A percentile compares a stretch with the other conserved stretches of the same genome.
These are phyloP conservation scores for Camelina laxa DNA, from an alignment of 345 rosid species.

Conservation along the genomic window DNA sequence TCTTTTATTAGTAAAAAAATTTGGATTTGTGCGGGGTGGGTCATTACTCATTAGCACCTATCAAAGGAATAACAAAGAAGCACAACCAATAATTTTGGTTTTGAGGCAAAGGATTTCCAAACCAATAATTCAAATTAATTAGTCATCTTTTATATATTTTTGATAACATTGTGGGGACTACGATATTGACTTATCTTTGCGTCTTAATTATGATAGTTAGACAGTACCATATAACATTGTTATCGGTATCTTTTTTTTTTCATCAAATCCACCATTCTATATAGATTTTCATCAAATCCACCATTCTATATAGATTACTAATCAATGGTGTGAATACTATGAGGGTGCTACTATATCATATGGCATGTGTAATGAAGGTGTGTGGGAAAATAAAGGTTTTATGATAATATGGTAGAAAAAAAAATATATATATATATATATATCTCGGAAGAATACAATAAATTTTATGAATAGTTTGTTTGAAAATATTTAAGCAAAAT, in stretches of 20 bases:
- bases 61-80: background rate
- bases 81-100: conserved; percentile 26
- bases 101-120: conserved; percentile 1
- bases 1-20: background rate
- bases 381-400: no score
- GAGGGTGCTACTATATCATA: no score
- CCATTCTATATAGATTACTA: no score
- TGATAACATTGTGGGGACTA: conserved; percentile 29
- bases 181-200: conserved; percentile 19
- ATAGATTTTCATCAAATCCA: no score
- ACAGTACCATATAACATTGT: background rate
- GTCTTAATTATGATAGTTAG: conserved; percentile 26
- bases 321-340: no score
- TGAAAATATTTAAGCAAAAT: no score
- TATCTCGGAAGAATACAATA: no score
- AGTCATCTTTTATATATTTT: background rate
- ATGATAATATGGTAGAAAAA: no score
- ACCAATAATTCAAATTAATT: conserved; percentile 11
- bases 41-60: conserved; percentile 2
- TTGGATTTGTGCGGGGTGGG: conserved; percentile 34
- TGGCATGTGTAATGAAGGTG: no score
- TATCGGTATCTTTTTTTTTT: background rate
- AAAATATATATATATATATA: no score
- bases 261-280: no score
- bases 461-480: no score